These are phyloP conservation scores for Proteromonas lacertae DNA, from an alignment of 352 stramenopile species.

Conservation along the genomic window DNA sequence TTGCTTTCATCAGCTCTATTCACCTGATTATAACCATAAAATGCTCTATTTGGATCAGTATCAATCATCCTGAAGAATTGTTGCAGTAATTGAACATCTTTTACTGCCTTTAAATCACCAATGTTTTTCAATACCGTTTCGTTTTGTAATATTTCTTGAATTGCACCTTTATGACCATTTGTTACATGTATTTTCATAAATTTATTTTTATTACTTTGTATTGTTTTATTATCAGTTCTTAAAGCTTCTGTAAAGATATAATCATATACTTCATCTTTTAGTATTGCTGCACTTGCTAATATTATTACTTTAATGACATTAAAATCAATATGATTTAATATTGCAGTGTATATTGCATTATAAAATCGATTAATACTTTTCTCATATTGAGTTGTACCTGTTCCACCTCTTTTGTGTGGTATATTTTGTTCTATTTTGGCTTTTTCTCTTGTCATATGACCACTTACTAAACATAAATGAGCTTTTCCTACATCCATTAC, in stretches of 20 bases:
- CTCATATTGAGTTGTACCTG: conserved; percentile 22
- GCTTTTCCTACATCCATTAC: conserved; percentile 75
- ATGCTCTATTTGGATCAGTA: conserved; percentile 62
- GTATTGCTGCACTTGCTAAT: conserved; percentile 13
- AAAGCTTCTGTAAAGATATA: conserved; percentile 59
- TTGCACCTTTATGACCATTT: conserved; percentile 77
- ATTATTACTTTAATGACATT: conserved; percentile 75
- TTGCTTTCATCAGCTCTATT: conserved; percentile 43
- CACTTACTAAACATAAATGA: conserved; percentile 85
- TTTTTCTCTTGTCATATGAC: conserved; percentile 48
- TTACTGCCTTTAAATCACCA: conserved; percentile 61
- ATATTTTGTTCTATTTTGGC: conserved; percentile 72
- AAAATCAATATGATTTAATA: conserved; percentile 80
- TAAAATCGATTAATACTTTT: conserved; percentile 81
- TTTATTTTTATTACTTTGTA: conserved; percentile 60
- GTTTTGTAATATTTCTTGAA: conserved; percentile 80
- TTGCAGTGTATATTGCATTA: conserved; percentile 62
- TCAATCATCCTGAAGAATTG: conserved; percentile 84
- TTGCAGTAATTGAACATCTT: conserved; percentile 31
- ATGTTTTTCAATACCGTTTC: conserved; percentile 50
- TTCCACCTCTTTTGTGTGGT: conserved; percentile 79
- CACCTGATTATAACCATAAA: conserved; percentile 73
- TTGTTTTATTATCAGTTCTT: conserved; percentile 45
- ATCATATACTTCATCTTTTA: conserved; percentile 90
- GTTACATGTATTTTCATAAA: conserved; percentile 71